Percentiles rank a stretch among this genome's conserved stretches.
phyloP scores from a whole-genome alignment of 164 flowering plant species.

The Tinospora cordifolia region DNA sequence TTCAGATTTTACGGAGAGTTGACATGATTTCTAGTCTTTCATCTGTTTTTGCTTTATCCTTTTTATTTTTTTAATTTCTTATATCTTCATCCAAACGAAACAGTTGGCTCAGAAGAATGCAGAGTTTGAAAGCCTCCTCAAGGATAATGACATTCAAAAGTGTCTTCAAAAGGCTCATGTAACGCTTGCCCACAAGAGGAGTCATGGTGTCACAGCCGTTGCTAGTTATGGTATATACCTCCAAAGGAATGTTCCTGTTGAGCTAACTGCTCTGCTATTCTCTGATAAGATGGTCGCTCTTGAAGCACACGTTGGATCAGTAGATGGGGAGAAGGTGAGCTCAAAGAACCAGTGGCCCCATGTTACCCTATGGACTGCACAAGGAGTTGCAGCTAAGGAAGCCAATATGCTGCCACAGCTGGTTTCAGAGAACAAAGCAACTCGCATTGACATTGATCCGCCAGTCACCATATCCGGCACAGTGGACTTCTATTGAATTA shows the following conservation, averaged over 20 bases:
- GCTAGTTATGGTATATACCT: slow-evolving; percentile 60
- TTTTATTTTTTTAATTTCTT: too few species aligned
- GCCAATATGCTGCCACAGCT: slow-evolving; percentile 63
- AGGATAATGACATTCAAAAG: slow-evolving; percentile 39
- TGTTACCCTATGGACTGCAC: slow-evolving; percentile 80
- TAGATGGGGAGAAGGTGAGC: slow-evolving; percentile 59
- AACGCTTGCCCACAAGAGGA: slow-evolving; percentile 91
- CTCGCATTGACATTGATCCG: slow-evolving; percentile 51
- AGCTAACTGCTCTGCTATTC: slow-evolving; percentile 53
- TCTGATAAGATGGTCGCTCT: slow-evolving; percentile 71
- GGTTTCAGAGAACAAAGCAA: slow-evolving; percentile 65
- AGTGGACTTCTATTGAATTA: slow-evolving; percentile 26
- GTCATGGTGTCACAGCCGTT: slow-evolving; percentile 82
- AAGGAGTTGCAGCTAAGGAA: slow-evolving; percentile 66
- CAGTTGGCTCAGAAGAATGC: slow-evolving; percentile 54
- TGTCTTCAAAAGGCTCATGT: slow-evolving; percentile 60
- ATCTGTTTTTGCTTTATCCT: not conserved
- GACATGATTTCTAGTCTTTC: not conserved
- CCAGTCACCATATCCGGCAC: slow-evolving; percentile 30
- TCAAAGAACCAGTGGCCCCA: slow-evolving; percentile 90
- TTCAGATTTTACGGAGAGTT: not conserved
- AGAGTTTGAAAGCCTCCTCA: slow-evolving; percentile 38
- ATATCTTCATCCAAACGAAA: not conserved
- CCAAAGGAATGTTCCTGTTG: slow-evolving; percentile 53
- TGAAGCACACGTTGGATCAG: slow-evolving; percentile 50